Base-by-base conservation (phyloP, 2,329 filamentous ascomycete genomes). In the Cercospora sp. region DNA sequence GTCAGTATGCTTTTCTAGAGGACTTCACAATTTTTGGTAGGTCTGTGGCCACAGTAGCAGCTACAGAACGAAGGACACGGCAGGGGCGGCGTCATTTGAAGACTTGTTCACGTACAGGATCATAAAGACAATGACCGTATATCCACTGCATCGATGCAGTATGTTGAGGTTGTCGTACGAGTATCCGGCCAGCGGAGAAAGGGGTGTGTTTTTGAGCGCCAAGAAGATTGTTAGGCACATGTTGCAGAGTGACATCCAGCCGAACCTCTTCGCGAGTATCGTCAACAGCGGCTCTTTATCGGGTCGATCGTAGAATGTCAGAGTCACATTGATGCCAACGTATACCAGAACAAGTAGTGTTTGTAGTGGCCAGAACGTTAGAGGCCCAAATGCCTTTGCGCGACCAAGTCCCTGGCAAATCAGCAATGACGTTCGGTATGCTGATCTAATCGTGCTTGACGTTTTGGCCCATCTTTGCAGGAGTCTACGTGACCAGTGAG, bases 211-310 rank as follows among this genome's bases (percentile, higher is more conserved):
- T 59, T 75, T 75, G n/a, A 75, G 67, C 4, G 64, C 73, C 5
- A 75, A 69, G 30, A 75, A 72, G 26, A 75, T 48, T 33, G 68
- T 67, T 2, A 75, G 65, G 63, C 67, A 69, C 63, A 75, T 65
- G 66, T 75, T 75, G 62, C 64, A 71, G 28, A 74, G 59, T 4
- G 72, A 66, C 39, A 76, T 67, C 72, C 72, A 74, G 42, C 72
- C 73, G 23, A 75, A 69, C 33, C 73, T 65, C 42, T 74, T 74
- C 4, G 72, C 71, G 9, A 74, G 67, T 7, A 72, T 72, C 12
- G 69, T 71, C 12, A 63, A 42, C 16, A 66, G 61, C 2, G 59
- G n/a, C 10, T 57, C 69, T 7, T 65, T 64, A 7, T 67, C 60
- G 45, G 67, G 69, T 3, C 45, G 59, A 53, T 72, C 71, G 51